A percentile compares a stretch with the other conserved stretches of the same genome.
Evolutionary conservation across 768 basidiomycete species (phyloP).

Genomic region (Amanita polypyramis): DNA sequence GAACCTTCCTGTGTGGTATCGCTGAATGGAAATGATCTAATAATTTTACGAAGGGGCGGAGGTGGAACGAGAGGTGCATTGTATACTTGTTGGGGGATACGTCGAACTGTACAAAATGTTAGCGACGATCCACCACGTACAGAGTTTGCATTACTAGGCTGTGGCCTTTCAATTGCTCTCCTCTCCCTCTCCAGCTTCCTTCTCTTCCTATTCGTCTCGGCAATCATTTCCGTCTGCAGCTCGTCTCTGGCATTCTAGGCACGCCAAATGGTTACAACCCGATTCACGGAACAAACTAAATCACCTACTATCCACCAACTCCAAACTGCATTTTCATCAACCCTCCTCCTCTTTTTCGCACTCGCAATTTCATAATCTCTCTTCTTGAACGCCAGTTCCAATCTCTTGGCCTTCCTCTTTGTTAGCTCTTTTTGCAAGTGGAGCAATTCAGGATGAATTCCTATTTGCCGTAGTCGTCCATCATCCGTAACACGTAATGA

Average conservation of each 20-base stretch:
- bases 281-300: slow-evolving; percentile 1
- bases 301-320: slow-evolving; percentile 78
- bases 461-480: slow-evolving; percentile 26
- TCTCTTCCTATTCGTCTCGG: slow-evolving; percentile 81
- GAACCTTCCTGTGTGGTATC: slow-evolving; percentile 11
- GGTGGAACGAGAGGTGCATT: slow-evolving; percentile 36
- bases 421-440: slow-evolving; percentile 74
- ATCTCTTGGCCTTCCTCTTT: slow-evolving; percentile 68
- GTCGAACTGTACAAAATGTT: slow-evolving; percentile 30
- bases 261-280: slow-evolving; percentile 18
- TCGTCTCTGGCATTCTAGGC: slow-evolving; percentile 45
- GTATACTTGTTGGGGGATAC: slow-evolving; percentile 45
- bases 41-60: slow-evolving; percentile 57
- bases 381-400: slow-evolving; percentile 71
- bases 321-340: slow-evolving; percentile 76
- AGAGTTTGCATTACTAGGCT: slow-evolving; percentile 36
- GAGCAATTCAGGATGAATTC: slow-evolving; percentile 77
- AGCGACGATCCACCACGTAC: neutral
- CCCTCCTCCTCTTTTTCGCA: slow-evolving; percentile 47
- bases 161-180: slow-evolving; percentile 65
- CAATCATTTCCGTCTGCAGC: slow-evolving; percentile 79
- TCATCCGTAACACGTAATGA: neutral
- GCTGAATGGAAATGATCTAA: slow-evolving; percentile 47
- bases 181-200: slow-evolving; percentile 80
- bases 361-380: slow-evolving; percentile 58